Conservation (phyloP, 2,329 filamentous ascomycete genomes). For the Sporothrix pallida region DNA sequence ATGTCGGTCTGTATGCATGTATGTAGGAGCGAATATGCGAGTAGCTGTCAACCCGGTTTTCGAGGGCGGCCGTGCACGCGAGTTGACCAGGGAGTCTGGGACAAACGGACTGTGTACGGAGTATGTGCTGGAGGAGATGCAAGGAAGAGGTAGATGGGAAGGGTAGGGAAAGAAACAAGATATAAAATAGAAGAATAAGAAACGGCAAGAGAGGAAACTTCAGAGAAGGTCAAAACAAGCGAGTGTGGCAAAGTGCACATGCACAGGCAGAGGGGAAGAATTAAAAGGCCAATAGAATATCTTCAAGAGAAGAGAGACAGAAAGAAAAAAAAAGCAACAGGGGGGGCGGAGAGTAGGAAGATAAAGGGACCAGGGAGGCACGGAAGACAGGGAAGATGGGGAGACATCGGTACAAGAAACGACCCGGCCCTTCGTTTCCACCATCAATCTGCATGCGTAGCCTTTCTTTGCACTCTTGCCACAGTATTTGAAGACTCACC, state of each 20-base stretch:
- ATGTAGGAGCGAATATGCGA: conserved; percentile 22
- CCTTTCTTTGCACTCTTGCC: conserved; percentile 19
- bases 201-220: not conserved
- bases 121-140: not conserved
- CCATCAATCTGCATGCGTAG: not conserved
- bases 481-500: conserved; percentile 20
- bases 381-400: conserved; percentile 28
- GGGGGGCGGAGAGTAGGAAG: conserved; percentile 14
- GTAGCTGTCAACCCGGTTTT: conserved; percentile 33
- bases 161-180: conserved; percentile 14
- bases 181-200: conserved; percentile 25
- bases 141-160: conserved; percentile 27
- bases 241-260: not conserved
- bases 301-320: not conserved
- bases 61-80: conserved; percentile 36
- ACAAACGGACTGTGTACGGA: not conserved
- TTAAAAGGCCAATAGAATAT: conserved; percentile 24
- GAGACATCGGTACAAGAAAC: conserved; percentile 25
- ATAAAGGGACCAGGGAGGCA: conserved; percentile 18
- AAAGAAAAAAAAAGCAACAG: not conserved
- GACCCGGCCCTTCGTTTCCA: conserved; percentile 26
- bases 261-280: not conserved
- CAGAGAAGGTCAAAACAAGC: conserved; percentile 23
- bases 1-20: conserved; percentile 10
- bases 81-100: conserved; percentile 33